Percentiles rank a stretch among this genome's conserved stretches.
phyloP scores from a whole-genome alignment of 257 asterid genomes.

The Solanum pimpinellifolium region DNA sequence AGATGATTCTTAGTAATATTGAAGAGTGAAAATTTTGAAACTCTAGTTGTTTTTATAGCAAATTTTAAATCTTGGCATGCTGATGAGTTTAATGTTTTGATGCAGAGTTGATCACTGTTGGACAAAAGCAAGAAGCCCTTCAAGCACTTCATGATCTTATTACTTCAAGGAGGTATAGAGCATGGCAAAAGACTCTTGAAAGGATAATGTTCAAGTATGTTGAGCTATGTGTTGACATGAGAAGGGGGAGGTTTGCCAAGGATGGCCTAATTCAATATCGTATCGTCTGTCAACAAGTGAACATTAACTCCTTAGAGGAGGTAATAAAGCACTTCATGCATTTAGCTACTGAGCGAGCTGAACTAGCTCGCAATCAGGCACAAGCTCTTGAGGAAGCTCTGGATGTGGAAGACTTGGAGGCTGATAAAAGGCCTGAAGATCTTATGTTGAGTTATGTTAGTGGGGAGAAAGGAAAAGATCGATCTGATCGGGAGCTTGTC shows the following conservation, averaged over 20 bases:
- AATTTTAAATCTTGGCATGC: not conserved
- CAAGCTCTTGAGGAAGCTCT: slow-evolving; percentile 83
- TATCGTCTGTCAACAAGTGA: slow-evolving; percentile 88
- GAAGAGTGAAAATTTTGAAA: not conserved
- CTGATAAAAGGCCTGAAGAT: slow-evolving; percentile 92
- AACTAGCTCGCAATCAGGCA: slow-evolving; percentile 72
- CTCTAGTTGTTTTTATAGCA: not conserved
- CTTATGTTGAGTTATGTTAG: slow-evolving; percentile 92
- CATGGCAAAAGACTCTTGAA: slow-evolving; percentile 91
- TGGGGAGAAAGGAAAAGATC: slow-evolving; percentile 91
- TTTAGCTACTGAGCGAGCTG: slow-evolving; percentile 83
- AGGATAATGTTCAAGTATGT: slow-evolving; percentile 82
- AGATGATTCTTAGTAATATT: not conserved
- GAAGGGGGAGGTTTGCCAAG: slow-evolving; percentile 92
- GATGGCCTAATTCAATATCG: slow-evolving; percentile 95
- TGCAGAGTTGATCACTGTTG: slow-evolving; percentile 89
- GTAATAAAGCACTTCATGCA: slow-evolving; percentile 97
- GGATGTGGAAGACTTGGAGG: slow-evolving; percentile 88
- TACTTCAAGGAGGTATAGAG: slow-evolving; percentile 81
- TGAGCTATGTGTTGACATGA: slow-evolving; percentile 91
- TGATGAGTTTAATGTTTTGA: not conserved
- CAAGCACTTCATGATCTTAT: slow-evolving; percentile 79
- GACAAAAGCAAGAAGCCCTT: slow-evolving; percentile 88
- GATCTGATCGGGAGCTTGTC: slow-evolving; percentile 89
- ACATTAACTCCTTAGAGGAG: slow-evolving; percentile 75